Percentiles rank a stretch among this genome's conserved stretches.
Evolutionary conservation across 345 rosid genomes (phyloP).

Genomic region (Barbarea vulgaris): DNA sequence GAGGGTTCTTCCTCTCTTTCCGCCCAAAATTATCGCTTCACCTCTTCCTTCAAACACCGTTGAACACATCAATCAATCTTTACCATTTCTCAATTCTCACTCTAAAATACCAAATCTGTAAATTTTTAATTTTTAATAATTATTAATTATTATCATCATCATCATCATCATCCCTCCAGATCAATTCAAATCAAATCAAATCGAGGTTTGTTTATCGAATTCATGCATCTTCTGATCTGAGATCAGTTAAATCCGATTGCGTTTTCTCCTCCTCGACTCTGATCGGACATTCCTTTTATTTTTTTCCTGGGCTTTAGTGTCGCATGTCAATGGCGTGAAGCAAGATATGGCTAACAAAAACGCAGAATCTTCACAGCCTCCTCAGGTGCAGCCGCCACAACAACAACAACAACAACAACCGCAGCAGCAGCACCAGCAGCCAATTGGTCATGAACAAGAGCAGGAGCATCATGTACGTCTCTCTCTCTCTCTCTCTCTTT

Average conservation of each 20-base stretch:
- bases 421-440: background rate
- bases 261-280: slow-evolving; percentile 16
- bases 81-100: slow-evolving; percentile 4
- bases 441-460: background rate
- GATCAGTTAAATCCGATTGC: slow-evolving; percentile 3
- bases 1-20: slow-evolving; percentile 37
- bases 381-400: slow-evolving; percentile 26
- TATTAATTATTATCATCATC: background rate
- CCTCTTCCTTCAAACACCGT: slow-evolving; percentile 29
- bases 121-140: background rate
- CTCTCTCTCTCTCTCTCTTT: background rate
- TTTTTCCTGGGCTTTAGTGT: background rate
- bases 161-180: background rate
- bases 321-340: slow-evolving; percentile 31
- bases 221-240: slow-evolving; percentile 4
- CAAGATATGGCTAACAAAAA: slow-evolving; percentile 55
- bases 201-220: slow-evolving; percentile 12
- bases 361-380: slow-evolving; percentile 52
- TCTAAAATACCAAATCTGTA: background rate
- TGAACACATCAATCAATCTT: slow-evolving; percentile 21
- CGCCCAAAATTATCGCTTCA: slow-evolving; percentile 36
- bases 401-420: slow-evolving; percentile 30
- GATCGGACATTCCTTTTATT: background rate
- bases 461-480: slow-evolving; percentile 12
- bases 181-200: background rate